Base-by-base conservation (phyloP, 148 eudicot species). In the Camellia lanceoleosa region DNA sequence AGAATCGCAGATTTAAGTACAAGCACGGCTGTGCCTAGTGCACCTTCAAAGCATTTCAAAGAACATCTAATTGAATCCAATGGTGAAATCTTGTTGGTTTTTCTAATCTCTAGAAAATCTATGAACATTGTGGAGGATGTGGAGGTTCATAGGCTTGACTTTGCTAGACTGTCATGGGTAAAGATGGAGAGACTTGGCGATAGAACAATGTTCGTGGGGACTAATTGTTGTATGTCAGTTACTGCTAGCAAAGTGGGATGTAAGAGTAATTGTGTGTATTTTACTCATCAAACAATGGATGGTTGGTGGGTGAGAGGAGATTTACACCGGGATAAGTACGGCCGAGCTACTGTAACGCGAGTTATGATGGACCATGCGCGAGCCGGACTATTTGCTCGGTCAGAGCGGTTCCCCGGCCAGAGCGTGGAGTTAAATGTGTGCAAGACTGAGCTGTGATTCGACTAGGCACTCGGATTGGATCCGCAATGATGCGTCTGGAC, bases 171-270 rank as follows among this genome's bases (percentile, higher is more conserved):
- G 0, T 75, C 76, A 52, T 84, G 89, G 89, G 82, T 71, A 13
- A 87, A 82, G 68, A 44, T 84, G 73, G 77, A 81, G 52, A 62
- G 54, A 3, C 64, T 87, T 43, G 83, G 86, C 3, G 87, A 84
- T 11, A 82, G 74, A 1, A 42, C 84, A 42, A 14, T 84, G 59
- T 81, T 87, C 67, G 64, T 56, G 14, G 80, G 82, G 72, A 43
- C 42, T 23, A 59, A 81, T 44, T 58, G 81, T 68, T 79, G 89
- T 68, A 75, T 72, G 75, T 8, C 58, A 14, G 84, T 81, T 11
- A 46, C 41, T 71, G 76, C 84, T 68, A 81, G 83, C 60, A 15
- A 76, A 70, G 75, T 81, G 8, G 89, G 80, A 3, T 80, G 81
- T 62, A 80, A 67, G 49, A 62, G 60, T 0, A 83, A 83, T 42